Base-by-base conservation (phyloP, 1,284 basidiomycete species). In the Irpex rosettiformis region DNA sequence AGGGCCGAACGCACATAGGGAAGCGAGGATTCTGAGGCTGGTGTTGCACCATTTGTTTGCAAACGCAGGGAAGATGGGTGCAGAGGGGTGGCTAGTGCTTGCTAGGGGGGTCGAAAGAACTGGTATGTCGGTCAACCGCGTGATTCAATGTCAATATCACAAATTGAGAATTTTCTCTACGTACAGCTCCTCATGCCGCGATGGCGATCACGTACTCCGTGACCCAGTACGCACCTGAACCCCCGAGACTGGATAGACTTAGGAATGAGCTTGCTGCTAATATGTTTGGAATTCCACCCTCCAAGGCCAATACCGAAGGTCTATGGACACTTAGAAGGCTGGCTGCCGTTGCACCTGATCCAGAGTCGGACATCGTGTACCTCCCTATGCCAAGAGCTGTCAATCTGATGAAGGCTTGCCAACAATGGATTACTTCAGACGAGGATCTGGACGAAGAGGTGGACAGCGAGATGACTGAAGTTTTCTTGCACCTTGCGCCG, bases 191-290 rank as follows among this genome's bases (percentile, higher is more conserved):
- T 1, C 78, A 86, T 62, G 81, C 86, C 0, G 77, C 86, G 0
- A 77, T 91, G 57, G 82, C 86, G 0, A 82, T 96, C 58, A 72
- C 90, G 4, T 73, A 78, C 7, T 82, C 87, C 1, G 75, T 94
- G 54, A 82, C 86, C 22, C 73, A 77, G 22, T 79, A 82, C 42
- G 82, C 87, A 1, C 77, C 86, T 0, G 91, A 93, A 63, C 84
- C 88, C 1, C 83, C 84, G 1, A 80, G 83, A 6, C 82, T 98
- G 45, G 89, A 91, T 60, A 82, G 91, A 7, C 93, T 92, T 66
- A 84, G 96, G 30, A 98, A 97, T 71, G 93, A 97, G 68, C 79
- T 96, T 5, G 96, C 95, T 0, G 90, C 92, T 22, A 81, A 80
- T 18, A 73, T 96, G 2, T 76, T 92, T 0, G 91, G 90, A 16